Conservation (phyloP, 2,329 filamentous ascomycete species). For the Fonsecaea monophora region DNA sequence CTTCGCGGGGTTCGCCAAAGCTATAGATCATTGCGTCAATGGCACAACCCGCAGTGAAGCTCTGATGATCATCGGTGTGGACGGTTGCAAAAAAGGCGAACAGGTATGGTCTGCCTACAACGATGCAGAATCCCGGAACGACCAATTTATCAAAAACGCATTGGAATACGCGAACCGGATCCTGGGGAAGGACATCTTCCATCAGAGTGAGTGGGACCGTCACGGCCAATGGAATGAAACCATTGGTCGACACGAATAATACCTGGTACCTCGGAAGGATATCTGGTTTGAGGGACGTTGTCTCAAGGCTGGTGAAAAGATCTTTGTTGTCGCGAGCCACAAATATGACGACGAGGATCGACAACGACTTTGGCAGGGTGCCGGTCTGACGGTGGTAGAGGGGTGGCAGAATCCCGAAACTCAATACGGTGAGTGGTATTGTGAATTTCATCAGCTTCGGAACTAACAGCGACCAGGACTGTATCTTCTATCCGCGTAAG, state of each 20-base stretch:
- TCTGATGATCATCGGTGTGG: constrained; percentile 77
- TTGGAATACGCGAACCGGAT: constrained; percentile 80
- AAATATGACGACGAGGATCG: constrained; percentile 76
- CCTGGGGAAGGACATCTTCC: constrained; percentile 74
- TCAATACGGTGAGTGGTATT: neutral
- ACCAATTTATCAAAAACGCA: constrained; percentile 84
- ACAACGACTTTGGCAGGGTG: constrained; percentile 70
- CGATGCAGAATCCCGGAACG: constrained; percentile 77
- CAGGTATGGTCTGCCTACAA: constrained; percentile 82
- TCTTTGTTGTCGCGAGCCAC: constrained; percentile 87
- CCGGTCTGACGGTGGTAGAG: constrained; percentile 47
- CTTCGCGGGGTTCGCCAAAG: constrained; percentile 71
- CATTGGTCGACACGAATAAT: constrained; percentile 81
- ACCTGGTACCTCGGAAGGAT: constrained; percentile 74
- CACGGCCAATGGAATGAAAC: constrained; percentile 80
- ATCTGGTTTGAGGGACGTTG: constrained; percentile 70
- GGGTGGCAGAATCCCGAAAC: neutral
- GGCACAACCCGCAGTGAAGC: constrained; percentile 10
- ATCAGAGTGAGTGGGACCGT: constrained; percentile 76
- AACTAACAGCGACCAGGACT: neutral
- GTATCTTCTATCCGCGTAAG: neutral
- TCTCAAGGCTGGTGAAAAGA: constrained; percentile 73
- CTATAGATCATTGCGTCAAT: constrained; percentile 54
- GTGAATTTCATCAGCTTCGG: neutral
- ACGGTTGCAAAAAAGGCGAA: constrained; percentile 76